Conservation (phyloP, 106 monocot genomes). For the Dioscorea dumetorum region DNA sequence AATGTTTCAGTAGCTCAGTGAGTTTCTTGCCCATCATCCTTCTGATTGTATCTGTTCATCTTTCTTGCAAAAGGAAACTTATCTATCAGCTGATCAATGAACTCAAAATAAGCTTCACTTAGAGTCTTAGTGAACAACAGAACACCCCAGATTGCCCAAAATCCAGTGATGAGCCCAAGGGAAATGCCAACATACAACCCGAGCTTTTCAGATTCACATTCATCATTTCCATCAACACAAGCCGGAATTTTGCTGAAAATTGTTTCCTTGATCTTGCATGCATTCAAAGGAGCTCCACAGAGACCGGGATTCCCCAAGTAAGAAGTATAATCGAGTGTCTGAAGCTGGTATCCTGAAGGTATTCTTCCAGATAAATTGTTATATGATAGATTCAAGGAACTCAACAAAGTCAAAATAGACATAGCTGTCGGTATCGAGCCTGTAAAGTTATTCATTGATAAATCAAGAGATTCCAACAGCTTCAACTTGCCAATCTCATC, state of each 20-base stretch:
- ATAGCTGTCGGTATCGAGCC: background rate
- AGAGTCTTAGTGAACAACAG: background rate
- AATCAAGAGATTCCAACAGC: background rate
- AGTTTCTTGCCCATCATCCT: no score
- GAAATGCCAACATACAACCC: background rate
- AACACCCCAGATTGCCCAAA: background rate
- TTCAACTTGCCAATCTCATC: background rate
- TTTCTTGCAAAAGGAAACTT: no score
- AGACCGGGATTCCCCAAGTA: background rate
- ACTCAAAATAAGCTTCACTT: background rate
- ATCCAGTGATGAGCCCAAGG: background rate
- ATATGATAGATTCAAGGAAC: background rate
- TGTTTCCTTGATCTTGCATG: background rate
- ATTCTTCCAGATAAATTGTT: background rate
- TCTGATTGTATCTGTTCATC: no score
- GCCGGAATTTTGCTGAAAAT: background rate
- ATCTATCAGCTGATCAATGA: background rate
- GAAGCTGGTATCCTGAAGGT: background rate
- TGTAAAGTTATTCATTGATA: background rate
- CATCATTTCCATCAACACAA: background rate
- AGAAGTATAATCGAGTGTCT: no score
- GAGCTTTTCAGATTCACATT: background rate
- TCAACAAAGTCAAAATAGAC: background rate
- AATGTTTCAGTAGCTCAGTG: no score
- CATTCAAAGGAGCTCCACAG: background rate